phyloP scores from a whole-genome alignment of 805 yeast genomes.

The Vanderwaltozyma tropicalis region DNA sequence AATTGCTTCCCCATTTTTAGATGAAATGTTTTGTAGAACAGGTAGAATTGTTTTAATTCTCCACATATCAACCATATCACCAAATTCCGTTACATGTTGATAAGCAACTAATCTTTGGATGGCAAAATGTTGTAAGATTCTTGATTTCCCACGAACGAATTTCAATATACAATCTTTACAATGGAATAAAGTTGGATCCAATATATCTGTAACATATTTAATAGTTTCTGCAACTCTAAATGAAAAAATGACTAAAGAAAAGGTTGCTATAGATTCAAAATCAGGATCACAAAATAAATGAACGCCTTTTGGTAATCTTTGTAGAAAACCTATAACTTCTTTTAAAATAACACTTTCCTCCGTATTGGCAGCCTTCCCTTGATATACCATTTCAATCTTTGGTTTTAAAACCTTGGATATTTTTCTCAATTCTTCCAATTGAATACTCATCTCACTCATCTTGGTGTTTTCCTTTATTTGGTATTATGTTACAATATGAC shows the following conservation, averaged over 20 bases:
- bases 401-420: conserved; percentile 1
- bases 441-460: not conserved
- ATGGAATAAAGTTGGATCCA: conserved; percentile 32
- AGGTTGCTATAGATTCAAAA: conserved; percentile 40
- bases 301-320: conserved; percentile 19
- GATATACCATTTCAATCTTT: conserved; percentile 21
- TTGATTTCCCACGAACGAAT: conserved; percentile 45
- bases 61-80: conserved; percentile 29
- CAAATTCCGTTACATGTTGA: conserved; percentile 30
- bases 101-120: conserved; percentile 39
- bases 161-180: conserved; percentile 47
- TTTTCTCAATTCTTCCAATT: not conserved
- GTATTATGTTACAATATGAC: not conserved
- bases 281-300: conserved; percentile 51
- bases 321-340: conserved; percentile 31
- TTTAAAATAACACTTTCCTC: conserved; percentile 28
- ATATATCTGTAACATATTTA: conserved; percentile 32
- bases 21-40: conserved; percentile 15
- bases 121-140: conserved; percentile 42
- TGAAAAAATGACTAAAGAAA: conserved; percentile 50
- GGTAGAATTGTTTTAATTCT: conserved; percentile 22
- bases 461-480: too few relatives aligned
- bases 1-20: conserved; percentile 10
- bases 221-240: conserved; percentile 40
- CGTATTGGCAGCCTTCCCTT: conserved; percentile 17